A percentile compares a stretch with the other conserved stretches of the same genome.
These are phyloP conservation scores for Fusarium solani-melongenae DNA, from an alignment of 2,329 filamentous ascomycete species.

Conservation along the genomic window DNA sequence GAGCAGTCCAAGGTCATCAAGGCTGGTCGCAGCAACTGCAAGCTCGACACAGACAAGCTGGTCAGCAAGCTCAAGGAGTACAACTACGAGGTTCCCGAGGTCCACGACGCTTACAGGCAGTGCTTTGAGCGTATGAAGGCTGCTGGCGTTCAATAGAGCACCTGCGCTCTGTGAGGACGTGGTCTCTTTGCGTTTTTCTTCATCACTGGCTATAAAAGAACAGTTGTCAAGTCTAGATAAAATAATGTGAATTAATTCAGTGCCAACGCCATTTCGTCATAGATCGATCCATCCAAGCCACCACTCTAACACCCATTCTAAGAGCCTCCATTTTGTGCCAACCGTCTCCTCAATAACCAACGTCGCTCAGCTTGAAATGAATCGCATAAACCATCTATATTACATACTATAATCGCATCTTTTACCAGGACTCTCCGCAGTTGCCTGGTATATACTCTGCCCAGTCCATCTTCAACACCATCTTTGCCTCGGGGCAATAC, in stretches of 20 bases:
- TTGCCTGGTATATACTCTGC: constrained; percentile 61
- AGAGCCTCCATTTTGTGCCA: neutral
- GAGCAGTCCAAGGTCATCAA: constrained; percentile 76
- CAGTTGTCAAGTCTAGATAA: neutral
- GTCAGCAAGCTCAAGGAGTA: constrained; percentile 70
- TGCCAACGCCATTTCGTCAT: neutral
- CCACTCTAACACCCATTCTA: neutral
- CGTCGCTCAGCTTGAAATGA: neutral
- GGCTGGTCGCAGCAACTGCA: constrained; percentile 74
- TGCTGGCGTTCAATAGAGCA: constrained; percentile 27
- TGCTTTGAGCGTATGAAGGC: constrained; percentile 21
- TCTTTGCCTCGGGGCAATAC: constrained; percentile 70
- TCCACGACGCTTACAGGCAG: constrained; percentile 67
- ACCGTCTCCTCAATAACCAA: neutral
- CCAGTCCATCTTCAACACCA: constrained; percentile 66
- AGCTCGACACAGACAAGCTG: constrained; percentile 72
- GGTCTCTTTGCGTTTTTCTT: neutral
- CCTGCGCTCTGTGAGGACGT: neutral
- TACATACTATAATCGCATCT: neutral
- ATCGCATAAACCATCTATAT: neutral
- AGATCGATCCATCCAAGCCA: neutral
- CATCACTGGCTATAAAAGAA: constrained; percentile 55
- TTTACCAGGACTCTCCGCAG: constrained; percentile 46
- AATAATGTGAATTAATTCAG: neutral
- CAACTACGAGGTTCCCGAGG: constrained; percentile 67